phyloP scores from a whole-genome alignment of 208 protist genomes.

The Leishmania braziliensis region DNA sequence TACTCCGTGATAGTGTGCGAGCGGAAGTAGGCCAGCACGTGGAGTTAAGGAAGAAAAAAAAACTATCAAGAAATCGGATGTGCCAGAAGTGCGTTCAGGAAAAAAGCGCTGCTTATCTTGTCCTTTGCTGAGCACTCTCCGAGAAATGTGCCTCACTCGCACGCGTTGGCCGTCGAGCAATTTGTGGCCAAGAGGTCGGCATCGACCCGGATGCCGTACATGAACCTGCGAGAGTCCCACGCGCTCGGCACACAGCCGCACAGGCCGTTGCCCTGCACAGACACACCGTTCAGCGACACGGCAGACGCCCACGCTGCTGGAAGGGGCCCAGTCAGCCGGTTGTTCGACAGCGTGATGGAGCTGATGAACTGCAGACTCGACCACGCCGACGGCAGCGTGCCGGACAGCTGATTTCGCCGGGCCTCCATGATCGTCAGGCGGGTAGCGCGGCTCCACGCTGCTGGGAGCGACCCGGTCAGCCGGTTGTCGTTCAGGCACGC shows the following conservation, averaged over 20 bases:
- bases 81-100: neutral
- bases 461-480: conserved; percentile 16
- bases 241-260: neutral
- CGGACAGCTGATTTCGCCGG: conserved; percentile 1
- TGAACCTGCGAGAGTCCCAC: neutral
- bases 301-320: neutral
- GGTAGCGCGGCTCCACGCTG: conserved; percentile 6
- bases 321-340: conserved; percentile 1
- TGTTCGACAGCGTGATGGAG: conserved; percentile 5
- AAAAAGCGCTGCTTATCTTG: neutral
- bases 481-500: conserved; percentile 11
- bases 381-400: neutral
- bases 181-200: neutral
- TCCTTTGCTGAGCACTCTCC: neutral
- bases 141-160: neutral
- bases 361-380: neutral
- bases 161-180: neutral
- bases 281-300: conserved; percentile 1
- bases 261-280: neutral
- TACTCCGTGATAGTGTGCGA: neutral
- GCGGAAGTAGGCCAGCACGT: neutral
- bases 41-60: neutral
- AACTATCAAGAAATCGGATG: neutral
- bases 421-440: conserved; percentile 8
- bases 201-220: neutral